These are phyloP conservation scores for Nemania diffusa DNA, from an alignment of 2,329 filamentous ascomycete genomes.

Conservation along the genomic window DNA sequence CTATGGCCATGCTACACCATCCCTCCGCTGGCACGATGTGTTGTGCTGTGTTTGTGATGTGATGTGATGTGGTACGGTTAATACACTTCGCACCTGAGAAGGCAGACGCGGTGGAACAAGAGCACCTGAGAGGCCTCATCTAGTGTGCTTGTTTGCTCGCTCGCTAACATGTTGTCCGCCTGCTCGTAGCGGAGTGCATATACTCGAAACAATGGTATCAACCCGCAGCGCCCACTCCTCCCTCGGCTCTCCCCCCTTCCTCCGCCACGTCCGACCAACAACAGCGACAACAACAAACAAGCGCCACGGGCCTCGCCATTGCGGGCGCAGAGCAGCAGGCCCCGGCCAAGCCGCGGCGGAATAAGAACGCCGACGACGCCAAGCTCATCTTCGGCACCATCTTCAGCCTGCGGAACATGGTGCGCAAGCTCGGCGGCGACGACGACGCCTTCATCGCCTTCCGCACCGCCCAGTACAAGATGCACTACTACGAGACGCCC, in stretches of 20 bases:
- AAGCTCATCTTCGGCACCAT: slow-evolving; percentile 98
- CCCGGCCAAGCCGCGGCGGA: slow-evolving; percentile 20
- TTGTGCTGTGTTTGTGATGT: not conserved
- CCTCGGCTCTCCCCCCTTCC: slow-evolving; percentile 57
- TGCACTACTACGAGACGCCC: slow-evolving; percentile 98
- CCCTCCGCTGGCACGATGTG: not conserved
- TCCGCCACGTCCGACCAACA: slow-evolving; percentile 9
- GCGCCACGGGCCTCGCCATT: slow-evolving; percentile 29
- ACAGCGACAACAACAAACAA: slow-evolving; percentile 6
- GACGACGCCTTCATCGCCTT: slow-evolving; percentile 96
- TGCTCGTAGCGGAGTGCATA: slow-evolving; percentile 85
- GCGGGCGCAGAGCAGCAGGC: slow-evolving; percentile 3
- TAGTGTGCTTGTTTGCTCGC: not conserved
- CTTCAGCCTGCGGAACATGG: slow-evolving; percentile 97
- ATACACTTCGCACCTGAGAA: slow-evolving; percentile 16
- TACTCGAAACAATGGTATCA: slow-evolving; percentile 87
- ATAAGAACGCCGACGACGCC: slow-evolving; percentile 76
- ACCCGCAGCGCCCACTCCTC: slow-evolving; percentile 56
- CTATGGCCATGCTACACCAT: slow-evolving; percentile 23
- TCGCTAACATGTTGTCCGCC: slow-evolving; percentile 33
- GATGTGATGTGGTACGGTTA: not conserved
- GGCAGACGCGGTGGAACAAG: slow-evolving; percentile 13
- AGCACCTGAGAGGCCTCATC: slow-evolving; percentile 12
- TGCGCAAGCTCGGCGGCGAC: slow-evolving; percentile 89
- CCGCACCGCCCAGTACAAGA: slow-evolving; percentile 93